Conservation (phyloP, 176 grass and related monocot genomes). For the Triticum turgidum region DNA sequence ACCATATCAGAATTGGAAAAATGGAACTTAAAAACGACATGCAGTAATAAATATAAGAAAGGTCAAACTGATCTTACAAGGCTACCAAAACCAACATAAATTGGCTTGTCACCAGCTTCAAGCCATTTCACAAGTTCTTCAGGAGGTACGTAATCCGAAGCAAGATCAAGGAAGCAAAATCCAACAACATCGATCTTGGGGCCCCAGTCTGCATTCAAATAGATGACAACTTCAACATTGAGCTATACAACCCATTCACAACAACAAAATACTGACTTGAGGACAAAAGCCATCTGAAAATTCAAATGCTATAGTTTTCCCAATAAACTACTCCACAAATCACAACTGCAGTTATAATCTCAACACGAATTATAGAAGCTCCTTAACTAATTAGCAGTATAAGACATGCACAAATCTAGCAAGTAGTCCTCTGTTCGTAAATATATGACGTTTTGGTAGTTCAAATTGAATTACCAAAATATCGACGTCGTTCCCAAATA, state of each 20-base stretch:
- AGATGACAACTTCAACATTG: background rate
- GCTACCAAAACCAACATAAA: constrained; percentile 95
- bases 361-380: background rate
- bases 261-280: background rate
- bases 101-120: constrained; percentile 74
- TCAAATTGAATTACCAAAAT: too few relatives aligned
- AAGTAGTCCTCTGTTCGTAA: background rate
- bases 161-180: constrained; percentile 97
- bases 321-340: constrained; percentile 16
- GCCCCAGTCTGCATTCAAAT: constrained; percentile 77
- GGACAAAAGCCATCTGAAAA: background rate
- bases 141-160: constrained; percentile 80
- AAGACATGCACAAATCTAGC: constrained; percentile 3
- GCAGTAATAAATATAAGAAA: constrained; percentile 22
- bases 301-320: background rate
- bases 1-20: background rate
- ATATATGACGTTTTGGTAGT: too few relatives aligned
- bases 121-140: constrained; percentile 88
- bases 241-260: background rate
- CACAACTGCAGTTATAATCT: background rate
- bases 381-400: background rate
- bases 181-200: constrained; percentile 92
- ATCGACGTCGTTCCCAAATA: too few relatives aligned
- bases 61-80: constrained; percentile 66
- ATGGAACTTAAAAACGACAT: background rate